Evolutionary conservation across 192 early-diverging fungal genomes (phyloP), one percentile per base, ranked within the genome.

Genomic region (Phlyctochytrium planicorne): DNA sequence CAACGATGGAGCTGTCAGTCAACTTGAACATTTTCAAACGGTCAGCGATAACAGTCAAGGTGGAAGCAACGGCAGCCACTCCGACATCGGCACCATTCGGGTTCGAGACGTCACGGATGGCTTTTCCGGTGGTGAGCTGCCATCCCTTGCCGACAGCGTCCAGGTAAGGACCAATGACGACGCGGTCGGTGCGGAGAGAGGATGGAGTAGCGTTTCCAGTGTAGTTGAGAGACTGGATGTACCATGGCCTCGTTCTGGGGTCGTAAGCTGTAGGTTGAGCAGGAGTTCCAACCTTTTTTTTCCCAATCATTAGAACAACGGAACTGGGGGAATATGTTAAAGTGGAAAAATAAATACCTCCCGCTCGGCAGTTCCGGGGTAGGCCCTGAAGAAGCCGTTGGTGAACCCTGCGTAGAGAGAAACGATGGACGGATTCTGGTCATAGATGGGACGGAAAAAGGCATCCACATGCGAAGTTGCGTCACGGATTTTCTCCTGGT

Each of bases 91-190:
- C 24, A 17, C 20, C 34, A 47, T 25, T 60, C 36, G 36, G 53
- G 27, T 50, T 27, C 25, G 50, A 16, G 24, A 67, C 53, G 17
- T 63, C n/a, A 30, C 30, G 47, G 59, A 69, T 24, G 40, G 53
- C 30, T 14, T 52, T 55, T 23, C 64, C 27, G 12, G 62, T 60
- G 25, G 74, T 74, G 37, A 74, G 12, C 20, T 63, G 66, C 70
- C 70, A 75, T 4, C 74, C 74, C 35, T 62, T 53, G 24, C 74
- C 74, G 32, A 68, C 53, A 6, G 47, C 47, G 30, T 47, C 65
- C 3, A 62, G 64, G 52, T 75, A 75, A 12, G 74, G 74, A n/a
- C n/a, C 55, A 2, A 57, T 68, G 32, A 75, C 72, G 67, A 70
- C 69, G 30, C 40, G 40, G n/a, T 61, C 67, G 23, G 29, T 29